Conservation (phyloP, 75 land plant genomes). For the Pinus tabuliformis region DNA sequence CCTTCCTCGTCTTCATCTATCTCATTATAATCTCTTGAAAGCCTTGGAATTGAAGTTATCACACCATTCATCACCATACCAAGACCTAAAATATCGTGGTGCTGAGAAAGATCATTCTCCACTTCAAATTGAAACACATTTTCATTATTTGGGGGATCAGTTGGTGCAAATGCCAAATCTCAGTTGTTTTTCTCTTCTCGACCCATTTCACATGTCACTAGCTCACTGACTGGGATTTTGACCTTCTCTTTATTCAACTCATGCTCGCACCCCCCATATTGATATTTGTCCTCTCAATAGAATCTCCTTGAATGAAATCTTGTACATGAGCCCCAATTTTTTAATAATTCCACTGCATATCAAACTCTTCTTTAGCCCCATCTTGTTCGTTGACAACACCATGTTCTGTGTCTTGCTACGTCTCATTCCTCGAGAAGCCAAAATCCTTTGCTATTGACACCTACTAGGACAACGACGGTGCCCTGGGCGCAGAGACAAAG, state of each 20-base stretch:
- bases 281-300: background rate
- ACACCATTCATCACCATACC: conserved; percentile 29
- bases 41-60: background rate
- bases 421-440: background rate
- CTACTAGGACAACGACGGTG: background rate
- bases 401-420: too few relatives aligned
- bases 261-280: background rate
- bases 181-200: background rate
- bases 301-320: background rate
- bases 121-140: conserved; percentile 6
- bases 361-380: background rate
- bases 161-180: background rate
- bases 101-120: conserved; percentile 11
- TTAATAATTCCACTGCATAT: conserved; percentile 3
- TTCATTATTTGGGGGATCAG: background rate
- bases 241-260: background rate
- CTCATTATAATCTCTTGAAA: background rate
- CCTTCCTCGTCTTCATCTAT: conserved; percentile 13
- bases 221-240: background rate
- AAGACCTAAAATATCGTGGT: conserved; percentile 15
- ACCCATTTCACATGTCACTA: background rate
- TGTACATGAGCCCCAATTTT: background rate
- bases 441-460: background rate
- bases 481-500: background rate
- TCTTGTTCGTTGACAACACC: background rate